A percentile compares a stretch with the other conserved stretches of the same genome.
phyloP scores from a whole-genome alignment of 768 basidiomycete genomes.

The Tulasnella sp. region DNA sequence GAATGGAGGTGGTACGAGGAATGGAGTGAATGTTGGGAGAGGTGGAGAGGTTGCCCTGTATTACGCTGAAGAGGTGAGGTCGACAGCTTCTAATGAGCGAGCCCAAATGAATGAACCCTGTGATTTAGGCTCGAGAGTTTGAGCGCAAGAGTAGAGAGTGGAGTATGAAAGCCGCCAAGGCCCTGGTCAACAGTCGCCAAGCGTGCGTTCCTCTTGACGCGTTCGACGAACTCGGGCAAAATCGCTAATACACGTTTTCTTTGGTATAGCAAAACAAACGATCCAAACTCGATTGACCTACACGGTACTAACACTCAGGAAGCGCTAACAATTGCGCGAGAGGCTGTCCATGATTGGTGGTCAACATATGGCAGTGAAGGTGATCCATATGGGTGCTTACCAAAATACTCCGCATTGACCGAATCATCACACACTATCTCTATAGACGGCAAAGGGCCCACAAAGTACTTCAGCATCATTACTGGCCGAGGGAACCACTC shows the following conservation, averaged over 20 bases:
- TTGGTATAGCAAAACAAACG: conserved; percentile 44
- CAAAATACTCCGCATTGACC: conserved; percentile 39
- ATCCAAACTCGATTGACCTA: conserved; percentile 61
- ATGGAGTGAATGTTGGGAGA: background rate
- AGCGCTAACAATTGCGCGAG: conserved; percentile 67
- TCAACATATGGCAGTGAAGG: conserved; percentile 50
- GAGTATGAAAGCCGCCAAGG: conserved; percentile 63
- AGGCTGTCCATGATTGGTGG: conserved; percentile 54
- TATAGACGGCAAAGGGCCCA: conserved; percentile 21
- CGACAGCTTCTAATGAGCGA: conserved; percentile 9
- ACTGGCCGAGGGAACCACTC: conserved; percentile 86
- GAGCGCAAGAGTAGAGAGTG: conserved; percentile 53
- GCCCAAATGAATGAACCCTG: too few species aligned
- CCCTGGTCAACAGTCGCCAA: conserved; percentile 59
- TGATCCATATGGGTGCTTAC: conserved; percentile 40
- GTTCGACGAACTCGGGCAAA: conserved; percentile 15
- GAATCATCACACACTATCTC: background rate
- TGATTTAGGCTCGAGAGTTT: conserved; percentile 49
- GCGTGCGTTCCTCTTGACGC: conserved; percentile 49
- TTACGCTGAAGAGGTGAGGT: conserved; percentile 66
- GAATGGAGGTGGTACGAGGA: conserved; percentile 48
- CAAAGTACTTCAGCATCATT: conserved; percentile 65
- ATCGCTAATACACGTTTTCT: background rate
- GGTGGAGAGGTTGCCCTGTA: conserved; percentile 74
- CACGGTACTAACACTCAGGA: conserved; percentile 74